Conservation (phyloP, 1,284 basidiomycete species). For the Fistulinella cinereoalba region DNA sequence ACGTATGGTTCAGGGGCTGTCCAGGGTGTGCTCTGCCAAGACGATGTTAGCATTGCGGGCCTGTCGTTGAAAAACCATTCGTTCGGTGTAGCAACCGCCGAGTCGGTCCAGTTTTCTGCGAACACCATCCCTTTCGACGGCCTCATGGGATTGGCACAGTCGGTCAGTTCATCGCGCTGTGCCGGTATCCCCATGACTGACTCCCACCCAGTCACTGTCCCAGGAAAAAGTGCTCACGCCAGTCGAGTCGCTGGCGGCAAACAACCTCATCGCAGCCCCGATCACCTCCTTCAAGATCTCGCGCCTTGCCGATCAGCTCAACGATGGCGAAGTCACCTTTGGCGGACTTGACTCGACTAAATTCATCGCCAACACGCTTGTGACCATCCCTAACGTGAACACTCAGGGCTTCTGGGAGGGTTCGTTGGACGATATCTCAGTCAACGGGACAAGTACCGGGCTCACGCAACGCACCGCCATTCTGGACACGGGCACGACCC, state of each 20-base stretch:
- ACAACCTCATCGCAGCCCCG: slow-evolving; percentile 60
- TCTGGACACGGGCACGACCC: slow-evolving; percentile 77
- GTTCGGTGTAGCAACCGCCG: slow-evolving; percentile 69
- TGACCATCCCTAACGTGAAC: slow-evolving; percentile 60
- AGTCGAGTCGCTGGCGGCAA: slow-evolving; percentile 66
- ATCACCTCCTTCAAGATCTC: slow-evolving; percentile 83
- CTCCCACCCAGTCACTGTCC: slow-evolving; percentile 50
- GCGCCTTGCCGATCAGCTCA: slow-evolving; percentile 66
- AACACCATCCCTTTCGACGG: slow-evolving; percentile 67
- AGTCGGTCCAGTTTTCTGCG: slow-evolving; percentile 63
- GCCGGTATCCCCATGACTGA: neutral
- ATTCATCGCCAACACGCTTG: slow-evolving; percentile 55
- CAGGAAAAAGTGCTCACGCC: slow-evolving; percentile 67
- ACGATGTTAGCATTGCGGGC: slow-evolving; percentile 69
- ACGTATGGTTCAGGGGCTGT: slow-evolving; percentile 79
- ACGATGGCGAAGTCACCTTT: slow-evolving; percentile 81
- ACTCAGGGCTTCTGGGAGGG: slow-evolving; percentile 77
- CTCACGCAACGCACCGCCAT: slow-evolving; percentile 65
- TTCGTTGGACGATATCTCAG: slow-evolving; percentile 53
- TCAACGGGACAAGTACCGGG: slow-evolving; percentile 53
- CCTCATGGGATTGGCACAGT: slow-evolving; percentile 80
- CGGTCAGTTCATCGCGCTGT: slow-evolving; percentile 40
- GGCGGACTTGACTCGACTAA: slow-evolving; percentile 75
- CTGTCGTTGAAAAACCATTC: slow-evolving; percentile 59
- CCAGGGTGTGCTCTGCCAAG: slow-evolving; percentile 61